These are phyloP conservation scores for Pseudoneurospora amorphoporcata DNA, from an alignment of 495 filamentous ascomycete genomes.

Conservation along the genomic window DNA sequence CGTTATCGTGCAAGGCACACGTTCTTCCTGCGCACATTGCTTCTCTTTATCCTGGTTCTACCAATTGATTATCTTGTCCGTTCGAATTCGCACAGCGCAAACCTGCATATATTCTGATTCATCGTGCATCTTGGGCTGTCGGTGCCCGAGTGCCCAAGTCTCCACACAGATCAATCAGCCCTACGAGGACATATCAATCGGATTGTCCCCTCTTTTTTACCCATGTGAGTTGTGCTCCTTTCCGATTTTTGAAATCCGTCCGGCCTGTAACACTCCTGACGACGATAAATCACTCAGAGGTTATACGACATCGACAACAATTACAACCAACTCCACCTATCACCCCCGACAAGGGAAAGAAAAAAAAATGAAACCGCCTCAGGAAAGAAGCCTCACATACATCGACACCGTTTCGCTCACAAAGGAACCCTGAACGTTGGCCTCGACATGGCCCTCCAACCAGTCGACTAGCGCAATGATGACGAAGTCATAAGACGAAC, in stretches of 20 bases:
- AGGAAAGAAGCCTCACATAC: neutral
- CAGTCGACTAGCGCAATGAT: neutral
- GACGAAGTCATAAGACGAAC: neutral
- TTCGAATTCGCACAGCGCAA: neutral
- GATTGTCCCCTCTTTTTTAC: neutral
- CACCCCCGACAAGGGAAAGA: neutral
- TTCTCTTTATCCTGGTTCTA: neutral
- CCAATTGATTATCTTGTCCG: neutral
- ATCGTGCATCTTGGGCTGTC: neutral
- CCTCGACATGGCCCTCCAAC: neutral
- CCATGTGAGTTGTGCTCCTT: neutral
- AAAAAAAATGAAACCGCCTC: neutral
- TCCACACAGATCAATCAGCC: neutral
- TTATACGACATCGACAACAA: neutral
- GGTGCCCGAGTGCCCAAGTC: neutral
- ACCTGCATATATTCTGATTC: neutral
- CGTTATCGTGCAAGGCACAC: neutral
- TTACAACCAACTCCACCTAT: neutral
- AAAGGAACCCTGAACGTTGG: neutral
- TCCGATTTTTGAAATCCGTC: neutral
- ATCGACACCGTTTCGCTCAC: neutral
- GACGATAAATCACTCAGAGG: neutral
- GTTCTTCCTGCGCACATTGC: neutral
- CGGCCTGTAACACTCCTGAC: neutral
- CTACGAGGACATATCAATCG: neutral